Evolutionary conservation across 2,329 filamentous ascomycete species (phyloP), one percentile per base, ranked within the genome.

Genomic region (Plenodomus biglobosus): DNA sequence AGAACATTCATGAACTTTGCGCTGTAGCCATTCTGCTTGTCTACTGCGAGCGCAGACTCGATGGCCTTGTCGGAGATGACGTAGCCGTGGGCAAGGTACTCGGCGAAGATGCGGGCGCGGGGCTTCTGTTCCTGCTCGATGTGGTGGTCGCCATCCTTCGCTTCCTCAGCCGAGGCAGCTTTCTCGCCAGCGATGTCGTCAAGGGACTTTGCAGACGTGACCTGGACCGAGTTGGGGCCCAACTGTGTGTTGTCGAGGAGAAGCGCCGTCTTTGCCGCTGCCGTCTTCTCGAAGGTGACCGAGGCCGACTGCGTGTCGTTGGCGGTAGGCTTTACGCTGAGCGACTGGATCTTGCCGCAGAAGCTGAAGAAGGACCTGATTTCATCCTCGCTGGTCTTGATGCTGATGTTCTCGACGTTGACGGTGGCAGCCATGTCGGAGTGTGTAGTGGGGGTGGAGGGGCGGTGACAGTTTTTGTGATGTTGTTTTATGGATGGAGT

Each of bases 321-420:
- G 44, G 75, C 51, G 34, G 73, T 78, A 42, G 85, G 75, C 21
- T 85, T 89, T 66, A 96, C 82, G 50, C 90, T 85, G 72, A 99
- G 81, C 63, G 83, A 82, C 60, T 84, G 85, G 73, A 99, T 95
- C 81, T 96, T 97, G 73, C 94, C 94, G 38, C 83, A 86, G 75
- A 97, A 97, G 79, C 88, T 94, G 81, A 99, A 99, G 81, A 99
- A 99, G 71, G 96, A 92, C 69, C 85, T 85, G 65, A 99, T 85
- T 76, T 97, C 91, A 76, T 92, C 87, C 75, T 99, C 91, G 61
- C 83, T 85, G 48, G 92, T 96, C 71, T 86, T 76, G 55, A 79
- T 72, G 61, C 88, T 85, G 76, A 99, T 96, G 78, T 94, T 92
- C 77, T 88, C 88, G 66, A 97, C 92, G 77, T 92, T 78, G 57